Evolutionary conservation across 129 eudicot genomes (phyloP).

Genomic region (Erigeron canadensis): DNA sequence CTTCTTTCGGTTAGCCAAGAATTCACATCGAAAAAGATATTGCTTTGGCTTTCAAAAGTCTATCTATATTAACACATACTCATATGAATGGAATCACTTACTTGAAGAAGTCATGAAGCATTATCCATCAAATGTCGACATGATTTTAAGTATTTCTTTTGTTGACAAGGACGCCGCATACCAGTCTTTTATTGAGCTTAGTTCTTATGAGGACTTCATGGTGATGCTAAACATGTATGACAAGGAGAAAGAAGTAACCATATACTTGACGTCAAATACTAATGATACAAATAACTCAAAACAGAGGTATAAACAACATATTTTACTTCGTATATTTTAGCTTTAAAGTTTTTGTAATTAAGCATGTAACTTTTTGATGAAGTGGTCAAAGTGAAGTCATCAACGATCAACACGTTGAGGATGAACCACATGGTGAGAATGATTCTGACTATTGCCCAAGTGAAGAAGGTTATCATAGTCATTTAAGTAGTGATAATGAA

Average conservation of each 20-base stretch:
- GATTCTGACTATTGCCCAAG: too few relatives aligned
- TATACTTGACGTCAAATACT: not conserved
- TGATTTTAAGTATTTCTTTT: not conserved
- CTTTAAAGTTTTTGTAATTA: too few relatives aligned
- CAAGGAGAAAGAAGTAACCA: not conserved
- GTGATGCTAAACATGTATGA: not conserved
- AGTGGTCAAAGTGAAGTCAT: too few relatives aligned
- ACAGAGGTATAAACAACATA: not conserved
- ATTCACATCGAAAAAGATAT: not conserved
- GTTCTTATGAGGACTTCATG: not conserved
- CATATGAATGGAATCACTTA: not conserved
- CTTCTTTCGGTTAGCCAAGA: not conserved
- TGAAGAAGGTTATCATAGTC: too few relatives aligned
- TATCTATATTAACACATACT: not conserved
- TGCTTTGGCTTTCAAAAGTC: not conserved
- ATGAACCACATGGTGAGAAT: too few relatives aligned
- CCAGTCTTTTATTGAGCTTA: not conserved
- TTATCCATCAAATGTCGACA: not conserved
- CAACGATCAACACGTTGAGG: too few relatives aligned
- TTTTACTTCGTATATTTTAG: too few relatives aligned
- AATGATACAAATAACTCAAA: not conserved
- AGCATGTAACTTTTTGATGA: too few relatives aligned
- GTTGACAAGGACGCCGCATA: not conserved
- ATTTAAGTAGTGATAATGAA: too few relatives aligned
- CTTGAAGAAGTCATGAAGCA: not conserved